phyloP scores from a whole-genome alignment of 768 basidiomycete species.

The Artomyces pyxidatus region DNA sequence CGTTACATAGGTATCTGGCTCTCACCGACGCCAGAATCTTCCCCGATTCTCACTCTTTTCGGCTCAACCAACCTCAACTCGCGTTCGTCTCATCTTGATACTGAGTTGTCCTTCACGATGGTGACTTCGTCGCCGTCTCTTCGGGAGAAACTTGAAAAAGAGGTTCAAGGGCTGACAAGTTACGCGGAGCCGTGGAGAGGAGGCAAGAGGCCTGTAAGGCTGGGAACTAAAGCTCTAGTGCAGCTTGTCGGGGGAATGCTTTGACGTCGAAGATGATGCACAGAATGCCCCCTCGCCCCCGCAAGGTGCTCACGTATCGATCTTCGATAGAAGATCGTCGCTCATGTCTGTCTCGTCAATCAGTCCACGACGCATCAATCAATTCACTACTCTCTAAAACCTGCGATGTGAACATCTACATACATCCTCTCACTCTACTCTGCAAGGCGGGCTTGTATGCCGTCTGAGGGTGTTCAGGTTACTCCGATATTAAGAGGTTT shows the following conservation, averaged over 20 bases:
- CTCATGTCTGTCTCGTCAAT: too few relatives aligned
- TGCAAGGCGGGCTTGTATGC: too few relatives aligned
- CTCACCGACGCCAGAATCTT: conserved; percentile 42
- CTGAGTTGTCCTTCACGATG: conserved; percentile 86
- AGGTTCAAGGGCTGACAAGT: conserved; percentile 42
- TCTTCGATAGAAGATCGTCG: too few relatives aligned
- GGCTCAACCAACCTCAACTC: conserved; percentile 95
- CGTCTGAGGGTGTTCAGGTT: too few relatives aligned
- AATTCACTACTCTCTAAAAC: too few relatives aligned
- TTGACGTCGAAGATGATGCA: too few relatives aligned
- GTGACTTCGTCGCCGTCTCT: conserved; percentile 49
- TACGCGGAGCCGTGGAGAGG: conserved; percentile 55
- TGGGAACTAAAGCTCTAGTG: conserved; percentile 56
- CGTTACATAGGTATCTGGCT: conserved; percentile 88
- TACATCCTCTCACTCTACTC: too few relatives aligned
- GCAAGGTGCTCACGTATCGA: too few relatives aligned
- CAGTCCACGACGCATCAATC: too few relatives aligned
- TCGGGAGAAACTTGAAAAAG: conserved; percentile 41
- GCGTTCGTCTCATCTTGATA: conserved; percentile 83
- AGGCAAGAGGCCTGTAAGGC: conserved; percentile 45
- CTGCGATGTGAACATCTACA: too few relatives aligned
- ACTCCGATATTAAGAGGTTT: too few relatives aligned
- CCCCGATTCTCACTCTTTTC: conserved; percentile 73
- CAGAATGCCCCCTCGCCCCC: too few relatives aligned
- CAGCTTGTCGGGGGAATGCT: conserved; percentile 64